Base-by-base conservation (phyloP, 148 eudicot genomes). In the Suaeda aralocaspica region DNA sequence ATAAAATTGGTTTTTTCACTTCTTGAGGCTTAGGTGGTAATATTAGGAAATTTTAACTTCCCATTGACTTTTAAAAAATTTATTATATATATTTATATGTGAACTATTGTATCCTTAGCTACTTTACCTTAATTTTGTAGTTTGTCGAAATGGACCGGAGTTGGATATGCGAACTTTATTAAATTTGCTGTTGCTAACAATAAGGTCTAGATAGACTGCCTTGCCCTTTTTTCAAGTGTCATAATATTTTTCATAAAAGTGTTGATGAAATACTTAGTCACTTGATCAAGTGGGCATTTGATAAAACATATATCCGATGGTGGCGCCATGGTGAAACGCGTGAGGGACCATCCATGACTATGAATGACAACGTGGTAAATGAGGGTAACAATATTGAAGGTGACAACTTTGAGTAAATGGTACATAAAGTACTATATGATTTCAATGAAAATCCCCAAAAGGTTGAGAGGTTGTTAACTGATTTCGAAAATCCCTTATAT, bases 301-400 rank as follows among this genome's bases (percentile, higher is more conserved):
- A 61, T 61, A 61, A 45, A 61, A 61, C 65, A 31, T 61, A 61
- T 18, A 61, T 25, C 8, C 22, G 41, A 15, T 61, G 65, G 65
- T 15, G 15, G 2, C n/a, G 45, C 22, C 65, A 61, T 61, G 65
- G 65, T 30, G 65, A 61, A 61, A 12, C 36, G 4, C 16, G 18
- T 6, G 65, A 61, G 34, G 1, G 0, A 33, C 49, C 15, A 45
- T 16, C 12, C 49, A 45, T 45, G 49, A 33, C n/a, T 61, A 13
- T 16, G 10, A 24, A 16, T 31, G 45, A 9, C 6, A 5, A 33
- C 18, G 8, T 2, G 15, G 34, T 42, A 16, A 28, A 61, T n/a
- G n/a, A n/a, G n/a, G n/a, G n/a, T n/a, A n/a, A n/a, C n/a, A n/a
- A n/a, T n/a, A n/a, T n/a, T 61, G 65, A 61, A 1, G 42, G 65